These are phyloP conservation scores for Ceratocystis lukuohia DNA, from an alignment of 2,329 filamentous ascomycete genomes.

Conservation along the genomic window DNA sequence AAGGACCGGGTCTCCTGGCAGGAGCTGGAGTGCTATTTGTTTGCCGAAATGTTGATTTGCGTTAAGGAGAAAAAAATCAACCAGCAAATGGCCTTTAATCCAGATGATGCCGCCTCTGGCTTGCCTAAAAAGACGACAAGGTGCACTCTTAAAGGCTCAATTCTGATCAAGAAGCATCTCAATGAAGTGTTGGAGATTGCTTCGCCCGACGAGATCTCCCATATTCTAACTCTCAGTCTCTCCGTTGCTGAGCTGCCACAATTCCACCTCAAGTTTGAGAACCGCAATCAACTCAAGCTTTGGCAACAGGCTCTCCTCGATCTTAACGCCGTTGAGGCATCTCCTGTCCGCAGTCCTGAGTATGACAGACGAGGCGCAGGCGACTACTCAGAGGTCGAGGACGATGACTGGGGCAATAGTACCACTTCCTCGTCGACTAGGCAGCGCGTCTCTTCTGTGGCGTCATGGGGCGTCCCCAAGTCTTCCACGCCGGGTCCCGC, in stretches of 20 bases:
- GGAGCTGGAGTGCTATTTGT: slow-evolving; percentile 91
- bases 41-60: slow-evolving; percentile 98
- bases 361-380: slow-evolving; percentile 46
- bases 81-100: slow-evolving; percentile 37
- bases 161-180: slow-evolving; percentile 94
- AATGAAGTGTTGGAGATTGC: slow-evolving; percentile 67
- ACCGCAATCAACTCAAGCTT: slow-evolving; percentile 67
- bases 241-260: slow-evolving; percentile 85
- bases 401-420: slow-evolving; percentile 57
- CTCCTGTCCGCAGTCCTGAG: slow-evolving; percentile 54
- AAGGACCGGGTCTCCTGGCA: slow-evolving; percentile 97
- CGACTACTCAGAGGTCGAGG: slow-evolving; percentile 70
- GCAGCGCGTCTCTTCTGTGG: slow-evolving; percentile 62
- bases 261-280: slow-evolving; percentile 84
- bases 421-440: slow-evolving; percentile 36
- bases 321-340: slow-evolving; percentile 57
- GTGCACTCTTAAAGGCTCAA: slow-evolving; percentile 91
- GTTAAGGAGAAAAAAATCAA: slow-evolving; percentile 86
- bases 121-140: slow-evolving; percentile 51
- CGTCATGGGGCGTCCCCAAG: slow-evolving; percentile 69
- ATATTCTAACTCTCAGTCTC: slow-evolving; percentile 74
- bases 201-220: slow-evolving; percentile 49
- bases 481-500: slow-evolving; percentile 81
- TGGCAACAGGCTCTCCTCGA: slow-evolving; percentile 84
- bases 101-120: slow-evolving; percentile 40